Evolutionary conservation across 2,329 filamentous ascomycete genomes (phyloP).

Genomic region (Eutypella sp.): DNA sequence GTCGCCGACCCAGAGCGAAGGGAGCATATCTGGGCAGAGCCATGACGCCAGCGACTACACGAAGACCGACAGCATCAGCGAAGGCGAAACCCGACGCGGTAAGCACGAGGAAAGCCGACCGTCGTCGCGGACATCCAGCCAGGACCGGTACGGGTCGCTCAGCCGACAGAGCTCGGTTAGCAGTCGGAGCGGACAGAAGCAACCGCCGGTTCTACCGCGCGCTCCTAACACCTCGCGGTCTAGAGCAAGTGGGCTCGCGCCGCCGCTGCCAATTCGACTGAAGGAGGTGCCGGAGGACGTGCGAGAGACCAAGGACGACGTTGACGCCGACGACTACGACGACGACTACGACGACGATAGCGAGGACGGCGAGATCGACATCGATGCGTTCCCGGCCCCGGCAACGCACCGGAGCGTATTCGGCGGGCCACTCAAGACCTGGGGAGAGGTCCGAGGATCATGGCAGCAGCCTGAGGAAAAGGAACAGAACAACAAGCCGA

Average conservation of each 20-base stretch:
- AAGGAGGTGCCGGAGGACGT: slow-evolving; percentile 7
- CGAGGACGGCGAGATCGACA: slow-evolving; percentile 14
- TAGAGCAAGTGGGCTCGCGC: too few relatives aligned
- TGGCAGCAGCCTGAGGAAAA: slow-evolving; percentile 1
- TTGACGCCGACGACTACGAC: neutral
- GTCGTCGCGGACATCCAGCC: too few relatives aligned
- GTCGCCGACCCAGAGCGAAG: too few relatives aligned
- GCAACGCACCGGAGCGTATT: slow-evolving; percentile 3
- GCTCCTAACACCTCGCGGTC: neutral
- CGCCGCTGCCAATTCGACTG: slow-evolving; percentile 4
- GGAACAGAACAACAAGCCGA: neutral
- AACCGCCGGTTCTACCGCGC: neutral
- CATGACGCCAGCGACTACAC: too few relatives aligned
- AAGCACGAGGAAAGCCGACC: too few relatives aligned
- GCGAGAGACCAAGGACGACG: slow-evolving; percentile 1
- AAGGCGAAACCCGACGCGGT: too few relatives aligned
- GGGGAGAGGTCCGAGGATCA: too few relatives aligned
- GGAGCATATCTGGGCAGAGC: too few relatives aligned
- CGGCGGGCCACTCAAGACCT: slow-evolving; percentile 5
- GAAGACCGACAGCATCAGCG: neutral
- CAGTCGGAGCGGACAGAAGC: too few relatives aligned
- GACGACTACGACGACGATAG: slow-evolving; percentile 14
- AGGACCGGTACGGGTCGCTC: too few relatives aligned
- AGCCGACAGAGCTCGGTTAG: too few relatives aligned
- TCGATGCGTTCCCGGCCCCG: slow-evolving; percentile 14